Evolutionary conservation across 2,329 filamentous ascomycete species (phyloP).

Genomic region (Arthrobotrys pseudoclavata): DNA sequence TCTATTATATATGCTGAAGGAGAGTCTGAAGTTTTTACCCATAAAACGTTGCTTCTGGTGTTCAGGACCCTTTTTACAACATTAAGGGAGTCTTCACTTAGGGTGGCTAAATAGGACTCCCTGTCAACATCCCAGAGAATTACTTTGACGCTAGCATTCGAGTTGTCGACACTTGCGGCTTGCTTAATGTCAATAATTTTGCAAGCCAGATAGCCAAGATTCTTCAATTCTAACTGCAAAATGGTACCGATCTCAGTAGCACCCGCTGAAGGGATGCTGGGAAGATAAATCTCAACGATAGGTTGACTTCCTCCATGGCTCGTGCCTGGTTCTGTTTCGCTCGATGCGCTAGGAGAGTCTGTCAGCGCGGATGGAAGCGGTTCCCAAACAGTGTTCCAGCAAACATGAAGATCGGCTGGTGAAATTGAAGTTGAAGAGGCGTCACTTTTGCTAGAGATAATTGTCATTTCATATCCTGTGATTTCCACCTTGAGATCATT

Average conservation of each 20-base stretch:
- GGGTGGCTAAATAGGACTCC: conserved; percentile 10
- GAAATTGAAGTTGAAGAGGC: neutral
- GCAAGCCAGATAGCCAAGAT: neutral
- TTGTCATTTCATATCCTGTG: conserved; percentile 36
- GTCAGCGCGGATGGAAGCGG: neutral
- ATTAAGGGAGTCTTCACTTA: neutral
- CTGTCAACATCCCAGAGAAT: conserved; percentile 37
- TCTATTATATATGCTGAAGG: conserved; percentile 31
- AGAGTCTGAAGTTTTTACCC: conserved; percentile 33
- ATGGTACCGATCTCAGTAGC: neutral
- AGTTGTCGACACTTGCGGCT: neutral
- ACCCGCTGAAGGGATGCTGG: neutral
- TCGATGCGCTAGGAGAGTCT: neutral
- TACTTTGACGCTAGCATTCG: conserved; percentile 14
- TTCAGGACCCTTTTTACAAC: conserved; percentile 4
- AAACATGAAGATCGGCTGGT: conserved; percentile 21
- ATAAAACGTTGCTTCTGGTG: conserved; percentile 30
- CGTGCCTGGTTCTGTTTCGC: neutral
- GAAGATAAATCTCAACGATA: neutral
- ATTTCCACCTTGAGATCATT: conserved; percentile 23
- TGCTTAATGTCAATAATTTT: conserved; percentile 7
- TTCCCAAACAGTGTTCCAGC: conserved; percentile 28
- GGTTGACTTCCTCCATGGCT: too few relatives aligned
- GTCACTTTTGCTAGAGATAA: conserved; percentile 13
- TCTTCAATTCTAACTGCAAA: neutral